Evolutionary conservation across 202 grass and related monocot species (phyloP).

Genomic region (Brachypodium distachyon): DNA sequence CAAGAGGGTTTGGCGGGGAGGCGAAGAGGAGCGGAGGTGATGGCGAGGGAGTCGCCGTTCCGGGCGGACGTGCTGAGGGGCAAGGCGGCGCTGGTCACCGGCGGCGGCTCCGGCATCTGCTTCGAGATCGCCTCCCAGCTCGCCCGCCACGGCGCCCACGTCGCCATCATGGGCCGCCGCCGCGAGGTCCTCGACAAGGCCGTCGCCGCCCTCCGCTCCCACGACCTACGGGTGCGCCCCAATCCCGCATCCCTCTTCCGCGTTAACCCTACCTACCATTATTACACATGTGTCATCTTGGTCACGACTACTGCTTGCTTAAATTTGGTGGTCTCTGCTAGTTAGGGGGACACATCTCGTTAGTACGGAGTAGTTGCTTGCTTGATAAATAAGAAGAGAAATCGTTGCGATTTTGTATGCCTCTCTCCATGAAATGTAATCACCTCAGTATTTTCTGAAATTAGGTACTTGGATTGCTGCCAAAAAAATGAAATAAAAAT

Average conservation of each 20-base stretch:
- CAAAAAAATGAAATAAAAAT: no score
- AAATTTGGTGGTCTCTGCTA: background rate
- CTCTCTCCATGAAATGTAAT: background rate
- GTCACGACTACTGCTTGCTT: background rate
- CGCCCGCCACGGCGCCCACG: slow-evolving; percentile 62
- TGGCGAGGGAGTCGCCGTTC: slow-evolving; percentile 60
- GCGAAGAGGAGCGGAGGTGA: background rate
- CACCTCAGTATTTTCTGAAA: background rate
- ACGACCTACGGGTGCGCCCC: slow-evolving; percentile 51
- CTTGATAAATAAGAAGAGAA: background rate
- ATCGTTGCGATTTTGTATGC: background rate
- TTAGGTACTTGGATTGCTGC: background rate
- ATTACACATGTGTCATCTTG: background rate
- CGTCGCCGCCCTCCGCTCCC: slow-evolving; percentile 47
- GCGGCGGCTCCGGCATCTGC: slow-evolving; percentile 81
- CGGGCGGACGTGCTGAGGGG: slow-evolving; percentile 58
- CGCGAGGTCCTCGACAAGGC: slow-evolving; percentile 71
- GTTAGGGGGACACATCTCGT: background rate
- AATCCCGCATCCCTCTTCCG: background rate
- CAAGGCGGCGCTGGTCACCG: slow-evolving; percentile 75
- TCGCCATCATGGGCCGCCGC: slow-evolving; percentile 86
- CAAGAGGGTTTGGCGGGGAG: background rate
- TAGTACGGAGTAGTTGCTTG: background rate
- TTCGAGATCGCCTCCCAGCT: slow-evolving; percentile 75
- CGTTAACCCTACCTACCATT: background rate